Base-by-base conservation (phyloP, 139 green algal species). In the Micractinium conductrix region DNA sequence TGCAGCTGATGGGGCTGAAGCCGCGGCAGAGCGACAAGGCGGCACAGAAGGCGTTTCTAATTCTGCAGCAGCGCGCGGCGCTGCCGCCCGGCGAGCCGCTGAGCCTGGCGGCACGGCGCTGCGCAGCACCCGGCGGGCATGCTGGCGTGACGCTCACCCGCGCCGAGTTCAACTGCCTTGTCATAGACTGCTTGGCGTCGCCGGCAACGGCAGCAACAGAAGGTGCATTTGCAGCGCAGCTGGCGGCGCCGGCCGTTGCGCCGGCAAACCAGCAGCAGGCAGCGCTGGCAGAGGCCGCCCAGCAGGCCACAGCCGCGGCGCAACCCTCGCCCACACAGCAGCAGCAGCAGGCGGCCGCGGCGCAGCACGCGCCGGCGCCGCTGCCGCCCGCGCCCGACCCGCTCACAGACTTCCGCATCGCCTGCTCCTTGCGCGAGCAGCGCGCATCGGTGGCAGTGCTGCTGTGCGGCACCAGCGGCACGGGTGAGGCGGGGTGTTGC, bases 1-100 rank as follows among this genome's bases (percentile, higher is more conserved):
- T 98, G 44, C 93, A 93, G 80, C 81, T 94, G 28, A 92, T 96
- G 85, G 95, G 95, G 12, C 95, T 90, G 87, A 98, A 98, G 75
- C 90, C 93, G 2, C 87, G 93, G 2, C 85, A 93, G 19, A 93
- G 94, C 12, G 75, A 94, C 83, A 96, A 96, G 84, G 88, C 92
- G 30, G 76, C 67, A 19, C 58, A 84, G 22, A 74, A 58, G 28
- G 63, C 60, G 33, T 93, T 88, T 42, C 78, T 50, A 35, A 85
- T 89, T 14, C 38, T 86, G 67, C 74, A 88, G 50, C 76, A 93
- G 42, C 88, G 84, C 9, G 74, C 85, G 5, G 60, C 50, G 10
- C 53, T 91, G 58, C 73, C 74, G 42, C 45, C 60, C 7, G 44
- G 19, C 37, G 76, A 88, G 44, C 21, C 58, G 12, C 70, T 81